A percentile compares a stretch with the other conserved stretches of the same genome.
Conservation (phyloP, 176 grass and related monocot genomes). For the Tillandsia leiboldiana region DNA sequence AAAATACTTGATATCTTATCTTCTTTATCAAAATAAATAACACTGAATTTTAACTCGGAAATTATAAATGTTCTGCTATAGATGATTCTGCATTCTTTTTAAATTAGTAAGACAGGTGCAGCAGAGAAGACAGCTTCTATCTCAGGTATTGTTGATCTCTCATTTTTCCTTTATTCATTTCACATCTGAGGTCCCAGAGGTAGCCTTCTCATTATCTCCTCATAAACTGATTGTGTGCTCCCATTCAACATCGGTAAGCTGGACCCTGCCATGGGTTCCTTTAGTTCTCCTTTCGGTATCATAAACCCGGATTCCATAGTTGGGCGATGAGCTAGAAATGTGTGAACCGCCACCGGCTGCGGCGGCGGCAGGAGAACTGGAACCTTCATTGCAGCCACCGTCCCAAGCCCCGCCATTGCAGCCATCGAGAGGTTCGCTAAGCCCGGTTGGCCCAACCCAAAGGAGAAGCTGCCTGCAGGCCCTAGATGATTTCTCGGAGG, state of each 20-base stretch:
- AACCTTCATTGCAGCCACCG: slow-evolving; percentile 15
- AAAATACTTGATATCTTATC: not conserved
- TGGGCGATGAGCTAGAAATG: slow-evolving; percentile 5
- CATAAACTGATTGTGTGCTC: slow-evolving; percentile 17
- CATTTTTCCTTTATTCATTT: slow-evolving; percentile 31
- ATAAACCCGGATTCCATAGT: slow-evolving; percentile 24
- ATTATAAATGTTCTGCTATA: slow-evolving; percentile 1
- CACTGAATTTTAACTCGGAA: too few species aligned
- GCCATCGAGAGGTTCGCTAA: slow-evolving; percentile 28
- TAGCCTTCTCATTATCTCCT: slow-evolving; percentile 47
- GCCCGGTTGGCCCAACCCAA: slow-evolving; percentile 33
- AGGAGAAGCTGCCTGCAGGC: slow-evolving; percentile 34
- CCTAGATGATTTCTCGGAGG: slow-evolving; percentile 29
- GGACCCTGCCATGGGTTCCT: slow-evolving; percentile 20
- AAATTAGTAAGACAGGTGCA: not conserved
- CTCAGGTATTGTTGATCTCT: slow-evolving; percentile 24
- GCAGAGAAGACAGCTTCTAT: not conserved
- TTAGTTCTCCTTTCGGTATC: slow-evolving; percentile 34
- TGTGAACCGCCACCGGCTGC: slow-evolving; percentile 6
- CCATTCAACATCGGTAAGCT: slow-evolving; percentile 21
- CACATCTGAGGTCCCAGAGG: slow-evolving; percentile 50
- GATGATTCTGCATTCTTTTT: not conserved
- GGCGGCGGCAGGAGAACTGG: slow-evolving; percentile 4
- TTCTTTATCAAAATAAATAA: not conserved
- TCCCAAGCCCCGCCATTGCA: slow-evolving; percentile 18